A percentile compares a stretch with the other conserved stretches of the same genome.
phyloP scores from a whole-genome alignment of 2,329 filamentous ascomycete genomes.

The Calonectria pseudoreteaudii region DNA sequence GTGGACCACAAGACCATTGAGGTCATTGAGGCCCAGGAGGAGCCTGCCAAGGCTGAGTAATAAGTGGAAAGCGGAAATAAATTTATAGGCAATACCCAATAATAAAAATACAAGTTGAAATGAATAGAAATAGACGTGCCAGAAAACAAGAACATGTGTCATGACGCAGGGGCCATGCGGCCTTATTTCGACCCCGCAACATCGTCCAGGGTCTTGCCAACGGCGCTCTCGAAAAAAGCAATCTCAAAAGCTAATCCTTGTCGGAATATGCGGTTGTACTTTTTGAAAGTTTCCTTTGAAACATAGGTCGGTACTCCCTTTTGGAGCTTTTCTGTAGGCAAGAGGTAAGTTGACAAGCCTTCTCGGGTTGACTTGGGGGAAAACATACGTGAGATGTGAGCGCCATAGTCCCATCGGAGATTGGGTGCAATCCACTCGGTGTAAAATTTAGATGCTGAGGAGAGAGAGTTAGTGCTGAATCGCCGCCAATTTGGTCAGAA shows the following conservation, averaged over 20 bases:
- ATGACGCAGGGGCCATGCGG: neutral
- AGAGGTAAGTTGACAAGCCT: neutral
- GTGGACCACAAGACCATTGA: slow-evolving; percentile 5
- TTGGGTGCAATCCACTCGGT: neutral
- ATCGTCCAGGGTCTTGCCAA: neutral
- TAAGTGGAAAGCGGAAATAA: neutral
- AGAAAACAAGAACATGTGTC: neutral
- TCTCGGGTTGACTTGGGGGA: neutral
- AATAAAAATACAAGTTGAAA: neutral
- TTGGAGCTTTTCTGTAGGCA: neutral
- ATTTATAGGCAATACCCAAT: neutral
- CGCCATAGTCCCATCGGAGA: neutral
- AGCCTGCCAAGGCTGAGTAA: neutral
- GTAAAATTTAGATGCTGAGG: neutral
- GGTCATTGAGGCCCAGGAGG: slow-evolving; percentile 1
- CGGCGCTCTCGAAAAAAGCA: neutral
- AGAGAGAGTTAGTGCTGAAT: neutral
- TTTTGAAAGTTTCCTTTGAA: neutral
- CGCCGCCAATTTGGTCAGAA: neutral
- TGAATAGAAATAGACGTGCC: neutral
- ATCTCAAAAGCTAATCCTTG: neutral
- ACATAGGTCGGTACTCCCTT: neutral
- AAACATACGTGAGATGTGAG: neutral
- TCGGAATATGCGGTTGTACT: neutral
- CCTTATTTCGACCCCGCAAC: neutral